These are phyloP conservation scores for Eucalyptus leucophloia DNA, from an alignment of 345 rosid genomes.

Conservation along the genomic window DNA sequence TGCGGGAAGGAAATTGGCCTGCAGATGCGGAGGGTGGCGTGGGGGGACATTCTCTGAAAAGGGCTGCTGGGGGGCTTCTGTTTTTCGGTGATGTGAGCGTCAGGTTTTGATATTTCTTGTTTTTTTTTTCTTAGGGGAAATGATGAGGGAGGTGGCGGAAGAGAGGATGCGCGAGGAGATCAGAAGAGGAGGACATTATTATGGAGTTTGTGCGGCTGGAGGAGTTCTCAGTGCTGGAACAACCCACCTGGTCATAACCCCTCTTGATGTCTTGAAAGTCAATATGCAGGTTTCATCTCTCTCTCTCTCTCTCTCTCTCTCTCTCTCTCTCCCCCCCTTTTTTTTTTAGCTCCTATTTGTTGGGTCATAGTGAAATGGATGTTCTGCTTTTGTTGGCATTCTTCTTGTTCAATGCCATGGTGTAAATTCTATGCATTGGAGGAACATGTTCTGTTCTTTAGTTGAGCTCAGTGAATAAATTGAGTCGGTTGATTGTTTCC, in stretches of 20 bases:
- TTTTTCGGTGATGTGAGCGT: neutral
- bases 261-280: constrained; percentile 65
- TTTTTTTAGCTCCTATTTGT: neutral
- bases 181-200: constrained; percentile 6
- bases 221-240: constrained; percentile 70
- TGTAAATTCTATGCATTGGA: neutral
- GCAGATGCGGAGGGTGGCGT: neutral
- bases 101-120: neutral
- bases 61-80: neutral
- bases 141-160: neutral
- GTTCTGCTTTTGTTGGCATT: neutral
- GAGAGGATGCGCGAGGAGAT: neutral
- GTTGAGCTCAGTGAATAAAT: neutral
- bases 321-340: no score
- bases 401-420: neutral
- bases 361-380: neutral
- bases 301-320: neutral
- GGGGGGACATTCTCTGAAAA: neutral
- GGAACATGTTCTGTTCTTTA: neutral
- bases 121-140: neutral
- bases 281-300: constrained; percentile 46
- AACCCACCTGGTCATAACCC: constrained; percentile 44
- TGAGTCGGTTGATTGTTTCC: neutral
- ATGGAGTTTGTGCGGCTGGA: constrained; percentile 33
- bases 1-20: neutral